Base-by-base conservation (phyloP, 192 early-diverging fungal species). In the Backusella morwellensis region DNA sequence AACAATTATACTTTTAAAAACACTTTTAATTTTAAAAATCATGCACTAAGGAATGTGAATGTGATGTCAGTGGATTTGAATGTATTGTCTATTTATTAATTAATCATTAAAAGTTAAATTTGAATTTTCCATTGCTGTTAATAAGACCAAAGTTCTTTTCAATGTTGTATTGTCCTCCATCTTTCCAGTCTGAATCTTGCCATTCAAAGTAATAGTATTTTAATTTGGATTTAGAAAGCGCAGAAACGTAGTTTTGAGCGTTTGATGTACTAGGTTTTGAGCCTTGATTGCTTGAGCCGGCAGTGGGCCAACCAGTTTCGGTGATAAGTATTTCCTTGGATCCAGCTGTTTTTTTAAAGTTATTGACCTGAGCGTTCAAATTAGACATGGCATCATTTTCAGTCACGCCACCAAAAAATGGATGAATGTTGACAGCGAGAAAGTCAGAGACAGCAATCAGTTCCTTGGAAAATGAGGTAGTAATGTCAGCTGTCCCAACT, bases 241-340 rank as follows among this genome's bases (percentile, higher is more conserved):
- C 82, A 42, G 69, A 44, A 73, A 87, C 73, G 68, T 82, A 91
- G 9, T 29, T 70, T 35, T 76, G 76, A 56, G 87, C 79, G 67
- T 87, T 82, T 79, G 82, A 78, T 14, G 79, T 69, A 29, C 86
- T 77, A 4, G 88, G 84, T 2, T 86, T 83, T 40, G 87, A 82
- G 4, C 66, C 38, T 1, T 83, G 85, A 41, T 70, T 84, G 70
- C 81, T 80, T 72, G 75, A 79, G n/a, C 90, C 90, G 1, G 74
- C 83, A 67, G 82, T 81, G 66, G 90, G 90, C 90, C 90, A 91
- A 73, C 90, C 90, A 67, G 88, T 89, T 81, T 91, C 90, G 70
- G 85, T 84, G 38, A 89, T 75, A 42, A 87, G 81, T 4, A 91
- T 82, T 36, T 75, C 74, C 59, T 89, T 89, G 19, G 29, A 36